Base-by-base conservation (phyloP, 352 stramenopile species). In the Stramenopiles sp. region DNA sequence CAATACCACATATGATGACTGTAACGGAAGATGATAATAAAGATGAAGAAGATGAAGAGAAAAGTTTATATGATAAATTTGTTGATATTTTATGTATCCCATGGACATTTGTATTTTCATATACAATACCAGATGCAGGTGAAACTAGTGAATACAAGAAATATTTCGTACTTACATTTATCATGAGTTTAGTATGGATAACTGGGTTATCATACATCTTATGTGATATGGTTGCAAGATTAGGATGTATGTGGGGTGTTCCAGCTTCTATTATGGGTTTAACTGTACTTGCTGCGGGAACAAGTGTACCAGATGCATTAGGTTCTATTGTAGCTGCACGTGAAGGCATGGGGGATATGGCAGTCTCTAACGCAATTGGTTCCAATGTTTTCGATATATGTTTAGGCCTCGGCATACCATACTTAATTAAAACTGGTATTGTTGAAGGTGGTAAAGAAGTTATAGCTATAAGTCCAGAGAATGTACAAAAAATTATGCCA, bases 381-480 rank as follows among this genome's bases (percentile, higher is more conserved):
- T 83, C 79, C 31, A 80, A 84, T 43, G 83, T 84, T 63, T 73
- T 81, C 31, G 83, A 84, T 74, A 84, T 84, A 31, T 83, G 78
- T 29, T 30, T 84, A 73, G 81, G 81, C 0, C 53, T 84, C 43
- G 81, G 81, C 13, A 43, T 84, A 7, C 81, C 81, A 4, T 84
- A n/a, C n/a, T n/a, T n/a, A n/a, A n/a, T n/a, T n/a, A n/a, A n/a
- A n/a, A n/a, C n/a, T n/a, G n/a, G n/a, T n/a, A n/a, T n/a, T n/a
- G n/a, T n/a, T n/a, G n/a, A n/a, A n/a, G n/a, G n/a, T n/a, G n/a
- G n/a, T n/a, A n/a, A n/a, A n/a, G n/a, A n/a, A n/a, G n/a, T n/a
- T n/a, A n/a, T n/a, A n/a, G n/a, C n/a, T n/a, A n/a, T n/a, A n/a
- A n/a, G n/a, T n/a, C n/a, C n/a, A n/a, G n/a, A n/a, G n/a, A n/a